Evolutionary conservation across 2,329 filamentous ascomycete species (phyloP), one percentile per base, ranked within the genome.

Genomic region (Fusarium newnesense): DNA sequence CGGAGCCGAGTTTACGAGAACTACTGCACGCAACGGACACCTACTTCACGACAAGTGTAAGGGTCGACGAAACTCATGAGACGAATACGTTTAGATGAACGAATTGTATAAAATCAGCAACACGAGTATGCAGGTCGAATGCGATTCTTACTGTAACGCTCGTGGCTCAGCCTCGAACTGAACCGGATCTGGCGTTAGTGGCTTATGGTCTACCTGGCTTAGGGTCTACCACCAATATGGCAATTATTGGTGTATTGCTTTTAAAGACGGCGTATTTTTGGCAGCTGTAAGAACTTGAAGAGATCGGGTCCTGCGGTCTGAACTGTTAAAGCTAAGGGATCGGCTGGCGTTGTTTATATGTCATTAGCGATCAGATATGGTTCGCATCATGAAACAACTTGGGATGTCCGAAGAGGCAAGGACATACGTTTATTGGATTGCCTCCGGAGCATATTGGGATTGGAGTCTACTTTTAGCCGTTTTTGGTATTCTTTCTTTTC

Each of bases 1-100:
- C 79, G 94, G 95, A 42, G 95, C 95, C 16, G 95, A 97, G 78
- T 98, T 98, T 78, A 98, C 96, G 18, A 88, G 96, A 76, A 97
- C 95, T 10, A 91, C 89, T 28, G 96, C 96, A 49, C 89, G 95
- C 69, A 98, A 98, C 79, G 95, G 95, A 18, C 96, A 98, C 80
- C 78, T 92, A 74, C 81, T 89, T 61, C 94, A 97, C 82, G 95
- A 97, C 79, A 98, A 98, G 84, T 98, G 95, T 86, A 98, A 97
- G 86, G 91, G 90, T 79, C 78, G 80, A 70, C 78, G 79, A 69
- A 81, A 75, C 75, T 75, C 66, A 36, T 80, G 66, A 72, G 65
- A 58, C 40, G 40, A 57, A 42, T 36, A 46, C 60, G 59, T 64
- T 65, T 46, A 46, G 57, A 61, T 42, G 43, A 60, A 67, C 43